A percentile compares a stretch with the other conserved stretches of the same genome.
phyloP scores from a whole-genome alignment of 176 grass and related monocot species.

The Oryza coarctata region DNA sequence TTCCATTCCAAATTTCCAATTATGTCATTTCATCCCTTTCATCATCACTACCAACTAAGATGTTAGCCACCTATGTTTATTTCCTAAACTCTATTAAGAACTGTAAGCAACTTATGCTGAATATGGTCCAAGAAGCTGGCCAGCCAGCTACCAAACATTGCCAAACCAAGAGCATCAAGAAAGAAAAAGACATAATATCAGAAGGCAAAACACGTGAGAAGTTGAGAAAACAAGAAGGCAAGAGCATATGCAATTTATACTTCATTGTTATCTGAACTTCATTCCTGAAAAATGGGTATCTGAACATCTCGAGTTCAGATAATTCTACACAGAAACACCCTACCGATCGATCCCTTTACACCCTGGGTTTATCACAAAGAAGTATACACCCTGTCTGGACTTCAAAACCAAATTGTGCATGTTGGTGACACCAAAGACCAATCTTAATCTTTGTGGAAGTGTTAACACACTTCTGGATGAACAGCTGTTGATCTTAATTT shows the following conservation, averaged over 20 bases:
- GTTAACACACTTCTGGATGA: neutral
- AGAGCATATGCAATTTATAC: neutral
- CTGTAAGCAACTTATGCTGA: neutral
- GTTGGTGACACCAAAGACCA: conserved; percentile 2
- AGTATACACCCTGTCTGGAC: neutral
- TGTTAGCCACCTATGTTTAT: conserved; percentile 10
- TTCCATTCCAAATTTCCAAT: neutral
- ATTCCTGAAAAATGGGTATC: neutral
- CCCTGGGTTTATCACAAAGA: neutral
- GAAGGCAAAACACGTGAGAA: neutral
- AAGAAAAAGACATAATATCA: neutral
- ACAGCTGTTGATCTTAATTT: too few relatives aligned
- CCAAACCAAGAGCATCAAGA: neutral
- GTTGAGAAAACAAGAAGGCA: neutral
- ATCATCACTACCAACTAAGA: neutral
- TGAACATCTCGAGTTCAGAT: neutral
- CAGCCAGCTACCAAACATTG: neutral
- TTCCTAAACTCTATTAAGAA: neutral
- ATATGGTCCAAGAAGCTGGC: neutral
- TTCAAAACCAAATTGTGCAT: neutral
- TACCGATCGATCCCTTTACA: conserved; percentile 24
- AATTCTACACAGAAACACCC: neutral
- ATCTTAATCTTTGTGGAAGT: neutral
- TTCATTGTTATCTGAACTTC: neutral
- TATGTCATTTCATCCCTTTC: neutral